Percentiles rank a stretch among this genome's conserved stretches.
Conservation (phyloP, 257 asterid genomes). For the Cruciata laevipes region DNA sequence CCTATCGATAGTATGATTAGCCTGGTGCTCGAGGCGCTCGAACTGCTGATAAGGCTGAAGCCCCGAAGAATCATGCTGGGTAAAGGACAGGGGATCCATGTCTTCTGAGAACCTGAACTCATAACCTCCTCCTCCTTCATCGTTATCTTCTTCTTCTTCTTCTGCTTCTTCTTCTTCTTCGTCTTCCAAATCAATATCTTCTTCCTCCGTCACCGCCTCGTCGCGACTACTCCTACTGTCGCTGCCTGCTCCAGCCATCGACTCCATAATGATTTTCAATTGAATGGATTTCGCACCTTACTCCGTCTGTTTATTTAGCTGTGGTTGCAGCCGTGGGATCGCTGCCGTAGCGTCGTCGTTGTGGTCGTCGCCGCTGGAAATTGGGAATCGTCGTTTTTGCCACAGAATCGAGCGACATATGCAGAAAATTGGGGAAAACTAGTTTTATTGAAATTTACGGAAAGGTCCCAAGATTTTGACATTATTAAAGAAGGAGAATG, state of each 20-base stretch:
- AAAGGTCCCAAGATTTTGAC: no score
- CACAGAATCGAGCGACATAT: no score
- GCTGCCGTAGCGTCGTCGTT: no score
- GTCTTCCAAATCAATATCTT: neutral
- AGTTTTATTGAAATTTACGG: no score
- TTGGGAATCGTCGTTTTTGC: no score
- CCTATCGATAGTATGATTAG: constrained; percentile 12
- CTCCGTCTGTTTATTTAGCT: no score
- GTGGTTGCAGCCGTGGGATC: no score
- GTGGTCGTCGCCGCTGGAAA: no score
- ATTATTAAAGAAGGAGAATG: no score
- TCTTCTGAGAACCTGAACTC: constrained; percentile 51
- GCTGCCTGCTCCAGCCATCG: neutral
- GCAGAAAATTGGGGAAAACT: no score
- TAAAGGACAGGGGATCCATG: constrained; percentile 69
- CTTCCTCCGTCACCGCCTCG: neutral
- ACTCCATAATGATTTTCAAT: neutral
- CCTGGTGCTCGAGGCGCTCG: constrained; percentile 50
- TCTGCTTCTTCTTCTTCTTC: constrained; percentile 40
- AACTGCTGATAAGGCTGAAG: constrained; percentile 66
- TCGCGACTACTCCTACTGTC: neutral
- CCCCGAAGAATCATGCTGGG: constrained; percentile 55
- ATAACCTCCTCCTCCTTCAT: constrained; percentile 45
- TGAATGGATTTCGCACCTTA: no score
- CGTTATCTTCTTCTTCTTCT: constrained; percentile 43